Base-by-base conservation (phyloP, 1,284 basidiomycete species). In the Ceratobasidium sp. region DNA sequence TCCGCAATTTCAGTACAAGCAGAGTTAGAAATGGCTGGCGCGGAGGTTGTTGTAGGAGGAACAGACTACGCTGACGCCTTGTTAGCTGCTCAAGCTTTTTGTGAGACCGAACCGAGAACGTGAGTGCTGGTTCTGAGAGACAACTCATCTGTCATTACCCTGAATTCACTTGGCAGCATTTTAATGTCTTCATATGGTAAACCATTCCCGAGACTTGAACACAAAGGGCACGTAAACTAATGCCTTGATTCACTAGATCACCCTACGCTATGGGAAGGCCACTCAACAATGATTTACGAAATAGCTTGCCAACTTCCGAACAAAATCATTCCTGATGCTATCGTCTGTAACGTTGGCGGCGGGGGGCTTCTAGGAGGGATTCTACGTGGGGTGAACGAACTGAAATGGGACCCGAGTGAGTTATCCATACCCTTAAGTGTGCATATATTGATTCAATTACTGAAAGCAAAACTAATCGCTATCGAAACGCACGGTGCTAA, bases 291-390 rank as follows among this genome's bases (percentile, higher is more conserved):
- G 81, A 78, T 91, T 25, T 74, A 79, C 13, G 89, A 91, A 74
- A 84, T 89, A 54, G 75, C 79, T n/a, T 72, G 74, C 13, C 87
- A 89, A 72, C 77, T 90, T 1, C 76, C 77, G 2, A 71, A 71
- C 19, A 60, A 36, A 47, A 59, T 69, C 21, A 83, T 82, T 72
- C 89, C 89, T 1, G 83, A 87, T 71, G 88, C 87, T 0, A 85
- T 91, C 49, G 84, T 91, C 71, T 90, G 89, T 73, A 87, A 86
- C 67, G 87, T 90, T 7, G 89, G 89, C 25, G 88, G 89, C 0
- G 88, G 82, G 0, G 88, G 89, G 0, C 78, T 91, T 1, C 77
- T 89, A 1, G 87, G 85, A 14, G 89, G 89, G 0, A 77, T 90
- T 47, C 83, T 91, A 41, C 76, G 80, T 6, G 89, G 88, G 5